Evolutionary conservation across 1,284 basidiomycete species (phyloP).

Genomic region (Malassezia caprae): DNA sequence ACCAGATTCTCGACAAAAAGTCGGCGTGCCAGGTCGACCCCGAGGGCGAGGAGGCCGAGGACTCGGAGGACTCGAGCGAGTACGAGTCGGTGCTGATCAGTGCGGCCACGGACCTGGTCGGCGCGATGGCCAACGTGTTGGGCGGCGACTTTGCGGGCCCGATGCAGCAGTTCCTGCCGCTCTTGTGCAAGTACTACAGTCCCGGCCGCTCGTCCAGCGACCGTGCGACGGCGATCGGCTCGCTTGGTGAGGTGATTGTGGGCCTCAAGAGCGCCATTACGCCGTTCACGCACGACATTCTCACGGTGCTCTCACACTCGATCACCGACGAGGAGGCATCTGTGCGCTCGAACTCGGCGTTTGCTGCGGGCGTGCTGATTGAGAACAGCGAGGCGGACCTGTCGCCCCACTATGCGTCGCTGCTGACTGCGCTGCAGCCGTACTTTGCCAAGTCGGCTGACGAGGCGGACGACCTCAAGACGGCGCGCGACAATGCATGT

Average conservation of each 20-base stretch:
- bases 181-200: constrained; percentile 82
- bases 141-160: constrained; percentile 75
- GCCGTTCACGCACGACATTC: constrained; percentile 61
- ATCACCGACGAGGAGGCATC: constrained; percentile 77
- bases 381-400: constrained; percentile 79
- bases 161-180: constrained; percentile 75
- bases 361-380: constrained; percentile 81
- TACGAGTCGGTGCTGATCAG: constrained; percentile 93
- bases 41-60: constrained; percentile 70
- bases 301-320: constrained; percentile 51
- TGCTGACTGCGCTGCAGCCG: constrained; percentile 70
- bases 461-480: constrained; percentile 59
- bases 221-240: constrained; percentile 83
- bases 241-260: constrained; percentile 86
- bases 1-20: constrained; percentile 62
- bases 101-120: constrained; percentile 86
- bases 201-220: constrained; percentile 78
- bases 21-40: constrained; percentile 78
- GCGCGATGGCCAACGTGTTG: constrained; percentile 74
- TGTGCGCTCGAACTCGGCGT: constrained; percentile 91
- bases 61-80: constrained; percentile 65
- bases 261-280: constrained; percentile 82
- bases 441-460: constrained; percentile 61
- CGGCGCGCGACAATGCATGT: constrained; percentile 88
- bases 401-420: constrained; percentile 66